Evolutionary conservation across 768 basidiomycete species (phyloP), one percentile per base, ranked within the genome.

Genomic region (Kwoniella heveanensis): DNA sequence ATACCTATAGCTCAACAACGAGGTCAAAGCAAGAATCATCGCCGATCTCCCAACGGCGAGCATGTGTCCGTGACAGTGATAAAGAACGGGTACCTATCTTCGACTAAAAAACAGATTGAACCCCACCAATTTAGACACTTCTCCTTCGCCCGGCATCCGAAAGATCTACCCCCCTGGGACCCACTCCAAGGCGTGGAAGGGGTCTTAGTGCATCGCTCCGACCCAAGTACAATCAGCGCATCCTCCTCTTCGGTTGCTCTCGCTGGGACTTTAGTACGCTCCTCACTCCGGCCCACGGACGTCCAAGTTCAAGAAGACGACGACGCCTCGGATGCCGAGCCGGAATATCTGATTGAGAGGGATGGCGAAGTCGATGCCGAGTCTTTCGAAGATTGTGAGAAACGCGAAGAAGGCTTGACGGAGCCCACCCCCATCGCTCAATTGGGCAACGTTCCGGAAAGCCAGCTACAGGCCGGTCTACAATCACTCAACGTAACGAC

Each of bases 1-100:
- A n/a, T n/a, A n/a, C n/a, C n/a, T n/a, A n/a, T n/a, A n/a, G n/a
- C n/a, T n/a, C n/a, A n/a, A n/a, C n/a, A n/a, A n/a, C n/a, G n/a
- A n/a, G n/a, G n/a, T n/a, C n/a, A n/a, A n/a, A n/a, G n/a, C n/a
- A n/a, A n/a, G n/a, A n/a, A n/a, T n/a, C n/a, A n/a, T n/a, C n/a
- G n/a, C n/a, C n/a, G n/a, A n/a, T n/a, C n/a, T n/a, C n/a, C n/a
- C n/a, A n/a, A n/a, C n/a, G n/a, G n/a, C n/a, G n/a, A n/a, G n/a
- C n/a, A n/a, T n/a, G n/a, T n/a, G n/a, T n/a, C n/a, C n/a, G n/a
- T n/a, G n/a, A 10, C 6, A 44, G 17, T 44, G 10, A 17, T 44
- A 3, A 26, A 52, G 13, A 60, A 48, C 65, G 65, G 75, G 77
- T 78, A 74, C 82, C 22, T 65, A 27, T 65, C 64, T 5, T 59